These are phyloP conservation scores for Protomyces arabidopsidicola DNA, from an alignment of 1,139 yeast species.

Conservation along the genomic window DNA sequence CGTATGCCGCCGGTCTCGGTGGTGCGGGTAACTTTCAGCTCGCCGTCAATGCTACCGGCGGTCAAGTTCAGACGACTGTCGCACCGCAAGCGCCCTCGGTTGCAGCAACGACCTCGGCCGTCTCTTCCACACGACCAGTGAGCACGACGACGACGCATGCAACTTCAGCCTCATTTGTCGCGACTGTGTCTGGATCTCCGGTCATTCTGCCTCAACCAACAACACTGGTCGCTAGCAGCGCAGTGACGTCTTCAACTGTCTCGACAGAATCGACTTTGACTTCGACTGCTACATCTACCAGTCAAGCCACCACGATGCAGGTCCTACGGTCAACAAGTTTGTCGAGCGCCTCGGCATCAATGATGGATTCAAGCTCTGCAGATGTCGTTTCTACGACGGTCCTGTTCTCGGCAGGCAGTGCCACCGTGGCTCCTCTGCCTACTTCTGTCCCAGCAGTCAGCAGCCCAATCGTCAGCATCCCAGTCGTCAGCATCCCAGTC, in stretches of 20 bases:
- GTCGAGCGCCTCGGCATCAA: too few species aligned
- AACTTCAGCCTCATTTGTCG: not conserved
- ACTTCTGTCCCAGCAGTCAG: too few species aligned
- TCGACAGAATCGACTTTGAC: not conserved
- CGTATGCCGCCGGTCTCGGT: conserved; percentile 60
- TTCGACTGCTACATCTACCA: not conserved
- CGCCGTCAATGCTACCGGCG: not conserved
- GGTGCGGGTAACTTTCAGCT: conserved; percentile 27
- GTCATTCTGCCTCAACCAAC: not conserved
- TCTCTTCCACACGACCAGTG: not conserved
- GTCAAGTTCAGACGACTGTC: not conserved
- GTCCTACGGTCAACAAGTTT: too few species aligned
- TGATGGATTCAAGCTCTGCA: too few species aligned
- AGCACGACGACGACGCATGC: not conserved
- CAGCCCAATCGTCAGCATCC: too few species aligned
- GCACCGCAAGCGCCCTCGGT: not conserved
- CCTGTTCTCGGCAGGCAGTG: too few species aligned
- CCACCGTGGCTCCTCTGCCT: too few species aligned
- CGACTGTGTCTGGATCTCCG: conserved; percentile 2
- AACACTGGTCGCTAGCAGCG: not conserved
- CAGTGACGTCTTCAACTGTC: not conserved
- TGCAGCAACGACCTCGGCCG: not conserved
- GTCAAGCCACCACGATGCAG: too few species aligned
- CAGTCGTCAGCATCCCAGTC: too few species aligned
- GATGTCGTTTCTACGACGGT: too few species aligned